A percentile compares a stretch with the other conserved stretches of the same genome.
Evolutionary conservation across 192 early-diverging fungal genomes (phyloP).

Genomic region (Glomus cerebriforme): DNA sequence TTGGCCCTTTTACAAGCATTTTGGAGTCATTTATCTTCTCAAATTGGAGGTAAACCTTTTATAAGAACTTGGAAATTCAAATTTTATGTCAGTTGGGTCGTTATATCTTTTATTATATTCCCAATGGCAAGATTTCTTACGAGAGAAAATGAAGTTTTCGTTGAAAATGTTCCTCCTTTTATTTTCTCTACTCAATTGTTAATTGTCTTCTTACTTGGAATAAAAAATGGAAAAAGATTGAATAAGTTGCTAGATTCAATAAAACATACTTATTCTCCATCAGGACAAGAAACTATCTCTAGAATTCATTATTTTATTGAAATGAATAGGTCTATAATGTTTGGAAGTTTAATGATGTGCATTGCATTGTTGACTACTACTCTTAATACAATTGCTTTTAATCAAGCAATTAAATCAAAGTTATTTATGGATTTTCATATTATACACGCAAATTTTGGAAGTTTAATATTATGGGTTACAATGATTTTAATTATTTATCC

Average conservation of each 20-base stretch:
- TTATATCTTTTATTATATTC: not conserved
- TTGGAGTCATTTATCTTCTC: constrained; percentile 18
- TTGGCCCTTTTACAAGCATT: constrained; percentile 6
- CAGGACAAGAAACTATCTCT: not conserved
- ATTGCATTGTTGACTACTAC: not conserved
- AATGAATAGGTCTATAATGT: not conserved
- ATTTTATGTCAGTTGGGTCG: constrained; percentile 2
- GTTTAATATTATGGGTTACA: not conserved
- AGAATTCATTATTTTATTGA: constrained; percentile 17
- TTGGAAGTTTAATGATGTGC: not conserved
- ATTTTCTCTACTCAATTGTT: not conserved
- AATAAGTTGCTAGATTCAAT: not conserved
- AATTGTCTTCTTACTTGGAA: not conserved
- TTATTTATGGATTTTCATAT: not conserved
- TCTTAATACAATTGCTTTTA: not conserved
- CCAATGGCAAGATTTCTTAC: not conserved
- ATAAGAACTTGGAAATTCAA: constrained; percentile 4
- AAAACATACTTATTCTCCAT: not conserved
- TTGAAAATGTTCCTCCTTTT: not conserved
- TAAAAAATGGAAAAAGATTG: not conserved
- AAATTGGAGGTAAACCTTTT: constrained; percentile 4
- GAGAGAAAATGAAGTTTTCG: too few relatives aligned
- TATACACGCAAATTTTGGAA: not conserved
- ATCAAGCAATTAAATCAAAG: not conserved
- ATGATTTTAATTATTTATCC: constrained; percentile 28